Base-by-base conservation (phyloP, 2,329 filamentous ascomycete species). In the Diplodia seriata region DNA sequence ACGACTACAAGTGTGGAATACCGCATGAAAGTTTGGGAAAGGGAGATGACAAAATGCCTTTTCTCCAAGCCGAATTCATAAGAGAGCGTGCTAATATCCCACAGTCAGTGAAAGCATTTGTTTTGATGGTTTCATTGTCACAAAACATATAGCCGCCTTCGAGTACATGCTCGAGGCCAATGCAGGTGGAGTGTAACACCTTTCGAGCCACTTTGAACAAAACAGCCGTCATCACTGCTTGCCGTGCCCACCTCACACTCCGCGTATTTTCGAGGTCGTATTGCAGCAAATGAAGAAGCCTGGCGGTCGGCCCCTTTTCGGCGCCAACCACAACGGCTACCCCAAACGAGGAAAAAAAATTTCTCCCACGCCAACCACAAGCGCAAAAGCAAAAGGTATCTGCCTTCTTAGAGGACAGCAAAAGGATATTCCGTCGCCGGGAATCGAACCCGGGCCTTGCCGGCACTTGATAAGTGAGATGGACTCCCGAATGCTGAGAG, bases 371-470 rank as follows among this genome's bases (percentile, higher is more conserved):
- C n/a, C 49, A 51, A 26, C 51, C 8, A 55, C 51, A 33, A 18
- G 31, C 51, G 7, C 51, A 55, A 55, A 11, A 18, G 40, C 6
- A 12, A 18, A 31, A 55, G 15, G 29, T 11, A 18, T 33, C 15
- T 9, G 15, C 51, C 14, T 15, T 31, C 29, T 2, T 36, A 2
- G 1, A n/a, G 9, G 36, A 1, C 14, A n/a, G 26, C 51, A 55
- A 55, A 55, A 55, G 15, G 29, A 20, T 11, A 33, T 55, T 55
- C 51, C 51, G 51, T 55, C 51, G 51, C 29, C 51, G 51, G 51
- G 51, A 55, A 55, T 55, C 8, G 51, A 55, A 55, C 51, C 51
- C 51, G 51, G 51, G 51, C 51, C 51, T 55, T 55, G 51, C 51
- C 51, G 51, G 51, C 51, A 55, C 51, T 55, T 55, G 15, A 20